Conservation (phyloP, 495 filamentous ascomycete species). For the Hypomontagnella monticulosa region DNA sequence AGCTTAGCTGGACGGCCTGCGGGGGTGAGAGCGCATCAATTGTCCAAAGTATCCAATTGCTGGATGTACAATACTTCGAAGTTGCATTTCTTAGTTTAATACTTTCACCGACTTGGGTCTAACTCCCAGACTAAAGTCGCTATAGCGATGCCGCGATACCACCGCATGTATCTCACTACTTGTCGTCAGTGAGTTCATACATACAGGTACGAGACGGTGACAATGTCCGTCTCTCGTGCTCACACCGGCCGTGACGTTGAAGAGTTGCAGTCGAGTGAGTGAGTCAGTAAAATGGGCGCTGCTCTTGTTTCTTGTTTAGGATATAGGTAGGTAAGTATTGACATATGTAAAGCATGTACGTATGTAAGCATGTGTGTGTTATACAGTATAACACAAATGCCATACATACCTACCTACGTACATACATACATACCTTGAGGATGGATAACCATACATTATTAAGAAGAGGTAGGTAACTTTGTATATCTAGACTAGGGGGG, state of each 20-base stretch:
- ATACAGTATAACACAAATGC: conserved; percentile 27
- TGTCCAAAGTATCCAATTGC: conserved; percentile 20
- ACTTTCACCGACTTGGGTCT: conserved; percentile 7
- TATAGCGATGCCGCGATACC: background rate
- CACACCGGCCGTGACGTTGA: conserved; percentile 27
- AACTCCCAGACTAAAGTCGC: conserved; percentile 9
- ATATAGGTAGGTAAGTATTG: background rate
- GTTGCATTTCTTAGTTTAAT: conserved; percentile 17
- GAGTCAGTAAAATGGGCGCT: too few species aligned
- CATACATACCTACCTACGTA: conserved; percentile 12
- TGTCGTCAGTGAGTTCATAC: background rate
- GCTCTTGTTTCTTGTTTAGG: too few species aligned
- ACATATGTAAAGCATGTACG: background rate
- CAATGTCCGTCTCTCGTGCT: conserved; percentile 3
- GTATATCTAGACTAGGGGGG: too few species aligned
- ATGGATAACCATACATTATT: too few species aligned
- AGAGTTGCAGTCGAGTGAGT: conserved; percentile 29
- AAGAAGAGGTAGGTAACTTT: too few species aligned
- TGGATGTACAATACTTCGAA: conserved; percentile 18
- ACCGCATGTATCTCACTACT: conserved; percentile 1
- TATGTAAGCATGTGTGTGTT: conserved; percentile 21
- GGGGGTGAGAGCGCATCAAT: conserved; percentile 6
- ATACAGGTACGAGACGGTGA: too few species aligned
- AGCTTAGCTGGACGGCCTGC: conserved; percentile 41
- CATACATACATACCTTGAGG: conserved; percentile 4